phyloP scores from a whole-genome alignment of 164 flowering plant genomes.

The Brasenia schreberi region DNA sequence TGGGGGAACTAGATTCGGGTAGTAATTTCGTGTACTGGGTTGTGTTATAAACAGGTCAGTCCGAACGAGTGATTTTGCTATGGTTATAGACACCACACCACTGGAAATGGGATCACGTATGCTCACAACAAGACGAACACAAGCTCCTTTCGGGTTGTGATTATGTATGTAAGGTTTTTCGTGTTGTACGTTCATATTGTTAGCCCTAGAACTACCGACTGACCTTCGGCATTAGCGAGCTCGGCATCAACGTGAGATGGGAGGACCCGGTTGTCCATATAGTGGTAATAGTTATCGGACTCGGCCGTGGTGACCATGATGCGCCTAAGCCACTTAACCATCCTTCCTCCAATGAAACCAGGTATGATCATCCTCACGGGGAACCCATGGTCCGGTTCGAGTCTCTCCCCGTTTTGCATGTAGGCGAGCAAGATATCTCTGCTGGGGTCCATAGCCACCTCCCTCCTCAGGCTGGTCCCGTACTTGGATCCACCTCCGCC shows the following conservation, averaged over 20 bases:
- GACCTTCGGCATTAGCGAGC: constrained; percentile 86
- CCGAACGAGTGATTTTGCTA: too few relatives aligned
- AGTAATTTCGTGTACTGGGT: too few relatives aligned
- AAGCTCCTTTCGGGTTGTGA: too few relatives aligned
- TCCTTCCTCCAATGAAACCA: constrained; percentile 90
- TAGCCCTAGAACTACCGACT: too few relatives aligned
- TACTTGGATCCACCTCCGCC: constrained; percentile 98
- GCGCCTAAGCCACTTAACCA: constrained; percentile 91
- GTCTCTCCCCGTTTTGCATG: constrained; percentile 81
- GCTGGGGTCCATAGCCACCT: constrained; percentile 71
- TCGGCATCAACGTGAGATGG: constrained; percentile 93
- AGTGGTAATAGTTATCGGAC: constrained; percentile 69
- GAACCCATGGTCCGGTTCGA: constrained; percentile 84
- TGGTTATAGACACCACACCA: too few relatives aligned
- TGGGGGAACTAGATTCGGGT: too few relatives aligned
- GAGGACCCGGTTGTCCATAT: constrained; percentile 67
- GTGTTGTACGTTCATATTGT: too few relatives aligned
- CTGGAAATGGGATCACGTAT: too few relatives aligned
- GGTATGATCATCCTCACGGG: constrained; percentile 88
- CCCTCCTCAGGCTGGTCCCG: constrained; percentile 59
- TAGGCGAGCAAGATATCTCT: constrained; percentile 78
- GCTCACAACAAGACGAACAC: too few relatives aligned
- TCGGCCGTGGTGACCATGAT: constrained; percentile 61
- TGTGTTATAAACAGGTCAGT: too few relatives aligned
- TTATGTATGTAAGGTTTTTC: too few relatives aligned